These are phyloP conservation scores for Solanum ahanhuiri DNA, from an alignment of 257 asterid species.

Conservation along the genomic window DNA sequence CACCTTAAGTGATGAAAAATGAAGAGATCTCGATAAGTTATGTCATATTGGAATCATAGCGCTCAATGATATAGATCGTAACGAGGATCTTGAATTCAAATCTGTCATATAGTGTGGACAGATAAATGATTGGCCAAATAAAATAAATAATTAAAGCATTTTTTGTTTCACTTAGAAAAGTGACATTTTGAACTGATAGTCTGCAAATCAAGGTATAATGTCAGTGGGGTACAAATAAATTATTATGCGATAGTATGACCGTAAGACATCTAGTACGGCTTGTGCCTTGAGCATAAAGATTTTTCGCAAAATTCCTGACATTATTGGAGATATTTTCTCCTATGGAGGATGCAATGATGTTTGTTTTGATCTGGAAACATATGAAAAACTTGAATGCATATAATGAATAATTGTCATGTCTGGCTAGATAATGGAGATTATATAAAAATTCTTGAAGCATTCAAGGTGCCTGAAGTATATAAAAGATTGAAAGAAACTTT, in stretches of 20 bases:
- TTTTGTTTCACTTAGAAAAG: too few species aligned
- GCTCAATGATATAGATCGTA: neutral
- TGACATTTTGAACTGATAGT: neutral
- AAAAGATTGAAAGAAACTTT: too few species aligned
- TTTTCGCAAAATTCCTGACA: neutral
- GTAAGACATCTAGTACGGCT: neutral
- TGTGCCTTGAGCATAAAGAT: neutral
- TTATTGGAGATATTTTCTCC: neutral
- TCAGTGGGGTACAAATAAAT: too few species aligned
- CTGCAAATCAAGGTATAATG: neutral
- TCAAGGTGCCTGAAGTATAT: too few species aligned
- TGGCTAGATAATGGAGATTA: neutral
- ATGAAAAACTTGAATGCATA: neutral
- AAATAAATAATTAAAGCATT: neutral
- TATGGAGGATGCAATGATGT: neutral
- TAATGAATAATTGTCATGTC: neutral
- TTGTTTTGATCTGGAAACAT: neutral
- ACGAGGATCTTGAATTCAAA: neutral
- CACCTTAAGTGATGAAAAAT: neutral
- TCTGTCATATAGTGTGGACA: neutral
- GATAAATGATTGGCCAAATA: neutral
- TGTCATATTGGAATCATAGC: neutral
- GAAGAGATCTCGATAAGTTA: neutral
- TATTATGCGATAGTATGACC: too few species aligned
- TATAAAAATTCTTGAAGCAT: too few species aligned